Evolutionary conservation across 73 alveolate species (phyloP).

Genomic region (Paramecium pentaurelia): DNA sequence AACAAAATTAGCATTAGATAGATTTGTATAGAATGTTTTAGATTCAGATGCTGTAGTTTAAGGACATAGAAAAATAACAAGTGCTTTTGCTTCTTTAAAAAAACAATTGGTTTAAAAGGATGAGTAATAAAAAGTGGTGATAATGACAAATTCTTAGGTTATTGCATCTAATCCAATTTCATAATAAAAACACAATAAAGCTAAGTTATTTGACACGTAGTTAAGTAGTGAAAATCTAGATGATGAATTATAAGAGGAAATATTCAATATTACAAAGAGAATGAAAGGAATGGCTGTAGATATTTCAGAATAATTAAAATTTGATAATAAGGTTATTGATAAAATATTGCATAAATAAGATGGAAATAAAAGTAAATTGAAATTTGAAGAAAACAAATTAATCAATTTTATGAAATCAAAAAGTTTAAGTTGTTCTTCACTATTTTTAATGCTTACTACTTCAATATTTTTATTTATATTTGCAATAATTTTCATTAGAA

Average conservation of each 20-base stretch:
- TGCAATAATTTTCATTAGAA: neutral
- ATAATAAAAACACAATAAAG: neutral
- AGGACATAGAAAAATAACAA: neutral
- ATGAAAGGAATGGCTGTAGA: conserved; percentile 9
- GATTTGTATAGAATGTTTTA: neutral
- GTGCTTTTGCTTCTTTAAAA: conserved; percentile 8
- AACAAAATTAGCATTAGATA: neutral
- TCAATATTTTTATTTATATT: neutral
- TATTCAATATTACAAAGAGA: neutral
- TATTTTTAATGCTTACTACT: neutral
- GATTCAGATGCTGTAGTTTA: conserved; percentile 19
- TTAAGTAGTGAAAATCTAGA: neutral
- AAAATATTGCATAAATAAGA: neutral
- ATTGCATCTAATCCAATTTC: neutral
- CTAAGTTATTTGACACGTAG: neutral
- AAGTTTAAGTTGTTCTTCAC: neutral
- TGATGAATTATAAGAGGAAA: neutral
- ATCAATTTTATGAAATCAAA: conserved; percentile 1
- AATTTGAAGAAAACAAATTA: neutral
- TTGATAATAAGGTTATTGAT: neutral
- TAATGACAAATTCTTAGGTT: neutral
- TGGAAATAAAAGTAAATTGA: neutral
- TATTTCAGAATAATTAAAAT: neutral
- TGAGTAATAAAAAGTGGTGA: neutral
- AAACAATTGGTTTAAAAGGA: neutral